phyloP scores from a whole-genome alignment of 169 alveolate genomes.

The Plasmodium cynomolgi region DNA sequence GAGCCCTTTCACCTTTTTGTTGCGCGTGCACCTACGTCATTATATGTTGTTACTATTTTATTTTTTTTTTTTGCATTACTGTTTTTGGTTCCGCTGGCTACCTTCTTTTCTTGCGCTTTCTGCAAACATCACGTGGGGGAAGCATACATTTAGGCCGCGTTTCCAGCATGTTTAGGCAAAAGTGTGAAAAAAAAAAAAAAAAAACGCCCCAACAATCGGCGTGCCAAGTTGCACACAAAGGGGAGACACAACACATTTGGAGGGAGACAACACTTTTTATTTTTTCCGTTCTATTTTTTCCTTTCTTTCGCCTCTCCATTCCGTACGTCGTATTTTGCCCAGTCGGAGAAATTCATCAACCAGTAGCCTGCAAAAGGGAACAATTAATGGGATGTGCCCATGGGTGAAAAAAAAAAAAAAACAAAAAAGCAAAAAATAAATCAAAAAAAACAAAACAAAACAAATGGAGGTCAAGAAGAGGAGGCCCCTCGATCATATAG shows the following conservation, averaged over 20 bases:
- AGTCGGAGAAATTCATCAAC: slow-evolving; percentile 10
- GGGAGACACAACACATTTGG: not conserved
- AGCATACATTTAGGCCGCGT: not conserved
- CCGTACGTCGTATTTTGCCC: slow-evolving; percentile 10
- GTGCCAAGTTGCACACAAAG: not conserved
- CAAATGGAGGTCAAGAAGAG: not conserved
- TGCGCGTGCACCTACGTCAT: not conserved
- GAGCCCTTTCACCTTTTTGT: not conserved
- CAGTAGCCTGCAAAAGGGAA: slow-evolving; percentile 8
- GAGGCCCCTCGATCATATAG: not conserved
- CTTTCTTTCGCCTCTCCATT: not conserved
- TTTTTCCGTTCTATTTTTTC: not conserved
- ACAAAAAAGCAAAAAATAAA: not conserved
- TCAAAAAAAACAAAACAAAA: not conserved
- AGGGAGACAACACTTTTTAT: not conserved
- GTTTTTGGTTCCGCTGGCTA: not conserved
- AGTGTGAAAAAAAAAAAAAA: not conserved
- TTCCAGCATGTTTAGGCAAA: not conserved
- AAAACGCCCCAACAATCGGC: not conserved
- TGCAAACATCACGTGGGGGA: not conserved
- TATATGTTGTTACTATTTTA: not conserved
- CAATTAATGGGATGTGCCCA: not conserved
- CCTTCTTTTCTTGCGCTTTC: not conserved
- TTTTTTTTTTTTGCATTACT: slow-evolving; percentile 17
- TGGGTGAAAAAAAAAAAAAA: not conserved